phyloP scores from a whole-genome alignment of 345 rosid genomes.

The Capsella bursapastoris region DNA sequence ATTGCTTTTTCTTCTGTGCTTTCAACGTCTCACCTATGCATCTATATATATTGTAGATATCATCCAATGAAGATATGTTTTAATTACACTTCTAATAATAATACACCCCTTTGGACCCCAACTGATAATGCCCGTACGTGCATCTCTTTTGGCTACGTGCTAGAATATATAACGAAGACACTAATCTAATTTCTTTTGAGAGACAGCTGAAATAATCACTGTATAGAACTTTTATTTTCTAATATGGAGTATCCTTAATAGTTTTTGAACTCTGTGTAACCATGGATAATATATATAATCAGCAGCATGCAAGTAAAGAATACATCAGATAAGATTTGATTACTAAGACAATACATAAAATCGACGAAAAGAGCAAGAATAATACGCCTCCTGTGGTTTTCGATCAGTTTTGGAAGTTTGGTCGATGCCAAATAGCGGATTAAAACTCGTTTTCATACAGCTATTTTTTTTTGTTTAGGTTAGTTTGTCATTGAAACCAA shows the following conservation, averaged over 20 bases:
- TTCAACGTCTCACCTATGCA: conserved; percentile 45
- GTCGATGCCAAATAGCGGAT: neutral
- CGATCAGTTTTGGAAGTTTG: too few species aligned
- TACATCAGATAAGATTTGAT: neutral
- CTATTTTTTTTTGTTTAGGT: neutral
- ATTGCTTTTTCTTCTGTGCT: conserved; percentile 44
- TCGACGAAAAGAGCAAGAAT: conserved; percentile 1
- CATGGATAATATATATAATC: neutral
- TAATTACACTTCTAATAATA: conserved; percentile 23
- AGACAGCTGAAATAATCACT: neutral
- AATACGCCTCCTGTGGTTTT: neutral
- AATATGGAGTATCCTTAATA: neutral
- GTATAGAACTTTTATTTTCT: neutral
- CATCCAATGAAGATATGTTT: conserved; percentile 28
- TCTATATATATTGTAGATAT: conserved; percentile 15
- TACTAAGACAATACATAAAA: neutral
- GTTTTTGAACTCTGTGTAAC: neutral
- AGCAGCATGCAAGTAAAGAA: neutral
- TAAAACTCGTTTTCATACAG: neutral
- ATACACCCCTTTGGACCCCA: conserved; percentile 23
- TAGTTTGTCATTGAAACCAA: conserved; percentile 2
- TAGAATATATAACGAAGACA: conserved; percentile 6
- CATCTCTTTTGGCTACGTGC: conserved; percentile 23
- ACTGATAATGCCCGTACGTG: conserved; percentile 37
- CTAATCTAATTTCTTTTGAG: neutral